Evolutionary conservation across 129 eudicot species (phyloP), one percentile per base, ranked within the genome.

Genomic region (Tanacetum coccineum): DNA sequence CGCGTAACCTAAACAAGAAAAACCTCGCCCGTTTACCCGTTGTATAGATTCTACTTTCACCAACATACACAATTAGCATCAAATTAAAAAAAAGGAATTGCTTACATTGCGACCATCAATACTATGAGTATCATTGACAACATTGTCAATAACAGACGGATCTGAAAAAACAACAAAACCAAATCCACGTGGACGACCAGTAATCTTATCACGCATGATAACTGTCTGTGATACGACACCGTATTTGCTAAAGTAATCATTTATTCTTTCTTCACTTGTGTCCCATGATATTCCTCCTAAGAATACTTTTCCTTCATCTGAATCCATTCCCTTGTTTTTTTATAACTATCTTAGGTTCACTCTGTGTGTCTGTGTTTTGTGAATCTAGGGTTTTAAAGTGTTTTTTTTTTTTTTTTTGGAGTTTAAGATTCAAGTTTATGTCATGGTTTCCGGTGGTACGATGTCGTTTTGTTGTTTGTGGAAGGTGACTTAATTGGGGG

Each of bases 111-210:
- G 76, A 14, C 94, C 96, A 66, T 83, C 81, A 58, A 89, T 74
- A 40, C 65, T 15, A 49, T 89, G 96, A 0, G 70, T 78, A 14
- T 85, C 87, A 54, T 83, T 78, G 49, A 89, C 81, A 73, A 89
- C 90, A 25, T 72, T 44, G 61, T 89, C 96, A 26, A 84, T 67
- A 20, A 85, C 85, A 9, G 81, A 75, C 14, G 96, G 82, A 74
- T 89, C 96, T 22, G 90, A 72, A 70, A 76, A 89, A 2, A 84
- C 81, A 20, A 86, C 86, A 55, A 89, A 89, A 0, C 94, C 96
- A 25, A 89, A 89, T 13, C 96, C 96, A 26, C 96, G 80, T 3
- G 96, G 86, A 6, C 81, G 83, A 0, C 93, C 94, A n/a, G 96
- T 85, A 42, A 52, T 77, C 68, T 81, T 81, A 55, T 89, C 96